Evolutionary conservation across 106 monocot genomes (phyloP).

Genomic region (Dioscorea alata): DNA sequence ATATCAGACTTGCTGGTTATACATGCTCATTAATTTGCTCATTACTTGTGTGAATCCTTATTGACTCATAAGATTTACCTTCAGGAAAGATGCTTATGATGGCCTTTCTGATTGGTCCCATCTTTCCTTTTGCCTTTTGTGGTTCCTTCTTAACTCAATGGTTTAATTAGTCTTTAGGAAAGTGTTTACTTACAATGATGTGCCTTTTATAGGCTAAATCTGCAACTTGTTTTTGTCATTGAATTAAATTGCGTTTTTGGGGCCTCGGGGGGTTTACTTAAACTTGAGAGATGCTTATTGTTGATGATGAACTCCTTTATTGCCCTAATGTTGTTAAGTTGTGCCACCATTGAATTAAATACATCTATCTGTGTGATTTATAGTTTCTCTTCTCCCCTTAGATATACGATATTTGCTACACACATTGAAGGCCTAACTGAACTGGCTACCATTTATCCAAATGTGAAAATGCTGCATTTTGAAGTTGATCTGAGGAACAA

Average conservation of each 20-base stretch:
- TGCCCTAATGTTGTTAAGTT: too few species aligned
- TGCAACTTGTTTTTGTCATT: too few species aligned
- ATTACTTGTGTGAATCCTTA: background rate
- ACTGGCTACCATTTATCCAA: slow-evolving; percentile 81
- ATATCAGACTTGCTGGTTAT: too few species aligned
- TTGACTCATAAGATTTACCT: background rate
- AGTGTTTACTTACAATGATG: too few species aligned
- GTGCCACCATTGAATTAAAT: background rate
- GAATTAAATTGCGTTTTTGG: too few species aligned
- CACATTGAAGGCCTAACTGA: slow-evolving; percentile 90
- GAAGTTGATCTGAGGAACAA: slow-evolving; percentile 88
- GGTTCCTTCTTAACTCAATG: background rate
- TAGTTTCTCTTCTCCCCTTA: slow-evolving; percentile 11
- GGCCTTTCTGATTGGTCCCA: too few species aligned
- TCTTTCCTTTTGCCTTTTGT: background rate
- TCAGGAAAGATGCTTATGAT: background rate
- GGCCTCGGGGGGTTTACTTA: too few species aligned
- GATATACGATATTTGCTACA: slow-evolving; percentile 93
- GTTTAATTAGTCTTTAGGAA: too few species aligned
- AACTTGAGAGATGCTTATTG: too few species aligned
- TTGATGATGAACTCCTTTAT: too few species aligned
- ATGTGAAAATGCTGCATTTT: slow-evolving; percentile 97
- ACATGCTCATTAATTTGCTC: too few species aligned
- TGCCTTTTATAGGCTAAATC: too few species aligned
- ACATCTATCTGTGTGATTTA: background rate